Conservation (phyloP, 2,329 filamentous ascomycete species). For the Cryphonectria naterciae region DNA sequence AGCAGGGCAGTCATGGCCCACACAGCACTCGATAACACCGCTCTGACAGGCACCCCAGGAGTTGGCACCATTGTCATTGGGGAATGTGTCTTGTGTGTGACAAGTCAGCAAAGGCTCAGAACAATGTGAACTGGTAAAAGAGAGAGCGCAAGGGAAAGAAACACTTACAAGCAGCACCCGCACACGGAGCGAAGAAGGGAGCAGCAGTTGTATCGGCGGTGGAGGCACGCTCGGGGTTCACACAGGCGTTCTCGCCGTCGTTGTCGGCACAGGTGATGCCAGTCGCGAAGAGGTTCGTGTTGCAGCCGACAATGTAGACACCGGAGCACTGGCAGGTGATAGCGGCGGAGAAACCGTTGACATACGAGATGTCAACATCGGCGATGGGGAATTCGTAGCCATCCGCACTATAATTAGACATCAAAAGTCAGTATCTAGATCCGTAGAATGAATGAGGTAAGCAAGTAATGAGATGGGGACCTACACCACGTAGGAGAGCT, state of each 20-base stretch:
- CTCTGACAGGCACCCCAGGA: conserved; percentile 30
- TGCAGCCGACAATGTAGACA: conserved; percentile 32
- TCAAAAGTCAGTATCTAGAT: not conserved
- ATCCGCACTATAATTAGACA: not conserved
- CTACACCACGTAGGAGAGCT: conserved; percentile 28
- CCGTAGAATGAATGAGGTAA: too few relatives aligned
- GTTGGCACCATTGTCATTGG: conserved; percentile 26
- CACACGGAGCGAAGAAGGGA: conserved; percentile 27
- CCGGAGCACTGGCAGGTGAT: conserved; percentile 31
- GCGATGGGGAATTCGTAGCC: conserved; percentile 14
- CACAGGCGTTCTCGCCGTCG: conserved; percentile 28
- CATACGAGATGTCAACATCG: conserved; percentile 33
- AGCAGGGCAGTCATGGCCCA: conserved; percentile 11
- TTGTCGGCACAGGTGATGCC: conserved; percentile 28
- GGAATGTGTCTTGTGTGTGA: conserved; percentile 21
- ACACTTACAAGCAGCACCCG: conserved; percentile 21
- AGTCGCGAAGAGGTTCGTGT: conserved; percentile 30
- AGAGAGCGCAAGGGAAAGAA: not conserved
- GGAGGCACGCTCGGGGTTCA: conserved; percentile 31
- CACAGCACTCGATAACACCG: conserved; percentile 16
- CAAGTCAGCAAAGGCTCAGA: not conserved
- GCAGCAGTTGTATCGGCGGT: conserved; percentile 17
- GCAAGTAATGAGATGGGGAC: not conserved
- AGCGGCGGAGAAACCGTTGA: conserved; percentile 33
- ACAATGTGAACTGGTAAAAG: not conserved